Base-by-base conservation (phyloP, 805 yeast species). In the Grigorovia jiainica region DNA sequence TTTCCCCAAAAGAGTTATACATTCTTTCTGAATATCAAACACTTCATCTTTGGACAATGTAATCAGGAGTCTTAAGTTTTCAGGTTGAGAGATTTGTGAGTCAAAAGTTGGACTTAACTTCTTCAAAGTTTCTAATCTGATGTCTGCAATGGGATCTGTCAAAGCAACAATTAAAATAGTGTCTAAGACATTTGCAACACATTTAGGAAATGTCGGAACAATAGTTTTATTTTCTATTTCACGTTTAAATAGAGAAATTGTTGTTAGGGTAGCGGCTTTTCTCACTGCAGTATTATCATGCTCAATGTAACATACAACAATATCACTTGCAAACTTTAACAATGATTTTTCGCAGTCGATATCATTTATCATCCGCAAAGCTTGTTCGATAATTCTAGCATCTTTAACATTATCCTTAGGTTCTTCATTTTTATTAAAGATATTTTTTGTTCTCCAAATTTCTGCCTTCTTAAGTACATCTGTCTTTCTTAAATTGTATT, bases 31-130 rank as follows among this genome's bases (percentile, higher is more conserved):
- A 9, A 92, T 82, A 9, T 77, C 78, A 56, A 92, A 92, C 2
- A 75, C 75, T 60, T 90, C 97, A 63, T 92, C 99, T 56, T 92
- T 85, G 43, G 90, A 66, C 0, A 96, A 90, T 68, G 89, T 84
- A 53, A 90, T 86, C 18, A 92, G 67, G 11, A 89, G 63, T 42
- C 86, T 71, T 25, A 89, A 90, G 58, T 87, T 89, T 45, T 85
- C 95, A 1, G 96, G 94, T 59, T 92, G 97, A 0, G 97, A 86
- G 25, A 92, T 63, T 54, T 92, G 97, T 0, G 95, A 85, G 54
- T 92, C 97, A 58, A 90, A 84, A 44, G 73, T 72, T 2, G 79
- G 73, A 30, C 84, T 84, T 31, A 94, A 66, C 36, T 87, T 73
- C 40, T 73, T 72, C 43, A 92, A 66, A 1, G 90, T 87, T 47